Base-by-base conservation (phyloP, 2,329 filamentous ascomycete species). In the Colletotrichum agaves region DNA sequence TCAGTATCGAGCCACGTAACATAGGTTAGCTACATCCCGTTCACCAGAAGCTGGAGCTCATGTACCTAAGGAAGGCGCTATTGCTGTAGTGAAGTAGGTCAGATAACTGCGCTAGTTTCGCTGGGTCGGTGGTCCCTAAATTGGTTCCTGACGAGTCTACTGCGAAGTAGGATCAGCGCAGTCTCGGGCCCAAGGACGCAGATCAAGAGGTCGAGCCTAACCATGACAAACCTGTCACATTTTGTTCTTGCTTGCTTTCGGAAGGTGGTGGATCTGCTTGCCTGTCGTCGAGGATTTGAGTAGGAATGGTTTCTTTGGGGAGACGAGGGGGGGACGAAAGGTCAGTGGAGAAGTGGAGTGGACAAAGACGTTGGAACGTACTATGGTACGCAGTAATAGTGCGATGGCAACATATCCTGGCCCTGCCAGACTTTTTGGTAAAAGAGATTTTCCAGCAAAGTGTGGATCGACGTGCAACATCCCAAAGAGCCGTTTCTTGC, bases 261-360 rank as follows among this genome's bases (percentile, higher is more conserved):
- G 33, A 53, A 67, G 64, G 61, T 49, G 27, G 61, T 67, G 64
- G 37, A 15, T 19, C 46, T 58, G 21, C 35, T 17, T n/a, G 46
- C 19, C 37, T 37, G 35, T 58, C 4, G 63, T 31, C 39, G 41
- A 37, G 60, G 19, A 44, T 63, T 41, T 27, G 12, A 43, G 35
- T 15, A 13, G 41, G 21, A 35, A 39, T 47, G 12, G 61, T n/a
- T 37, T 67, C 31, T 44, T 58, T 37, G 19, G 46, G 37, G 23
- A 31, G 43, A 47, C 50, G 44, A 47, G 64, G 60, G 8, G 60
- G 23, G 10, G 6, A 53, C 2, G 47, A 31, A 47, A 47, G n/a
- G 17, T 15, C 10, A 39, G 46, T 64, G 60, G 64, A 31, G 61
- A 53, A 46, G 64, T 58, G 60, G 60, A 67, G 52, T 41, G 31